These are phyloP conservation scores for Cercophora scortea DNA, from an alignment of 495 filamentous ascomycete genomes.

Conservation along the genomic window DNA sequence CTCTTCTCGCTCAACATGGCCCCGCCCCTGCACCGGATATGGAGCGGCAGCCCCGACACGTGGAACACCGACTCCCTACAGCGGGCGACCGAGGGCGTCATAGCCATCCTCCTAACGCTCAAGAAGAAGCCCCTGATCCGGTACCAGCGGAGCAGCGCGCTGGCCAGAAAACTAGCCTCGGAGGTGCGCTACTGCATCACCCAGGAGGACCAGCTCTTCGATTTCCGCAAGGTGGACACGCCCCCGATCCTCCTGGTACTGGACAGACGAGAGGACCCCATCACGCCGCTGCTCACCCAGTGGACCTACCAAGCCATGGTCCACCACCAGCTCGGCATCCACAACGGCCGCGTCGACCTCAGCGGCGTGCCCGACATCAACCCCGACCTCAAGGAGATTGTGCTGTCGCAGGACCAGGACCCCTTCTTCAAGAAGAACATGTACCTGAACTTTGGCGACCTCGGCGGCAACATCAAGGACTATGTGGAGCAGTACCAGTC, in stretches of 20 bases:
- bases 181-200: slow-evolving; percentile 88
- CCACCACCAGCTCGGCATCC: slow-evolving; percentile 87
- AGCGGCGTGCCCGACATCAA: slow-evolving; percentile 80
- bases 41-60: slow-evolving; percentile 71
- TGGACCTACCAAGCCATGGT: slow-evolving; percentile 99
- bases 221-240: slow-evolving; percentile 92
- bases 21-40: slow-evolving; percentile 66
- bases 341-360: slow-evolving; percentile 85
- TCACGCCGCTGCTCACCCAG: slow-evolving; percentile 91
- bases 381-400: slow-evolving; percentile 89
- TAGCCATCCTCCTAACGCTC: slow-evolving; percentile 71
- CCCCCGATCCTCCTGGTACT: slow-evolving; percentile 86
- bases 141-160: slow-evolving; percentile 83
- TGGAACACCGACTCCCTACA: slow-evolving; percentile 88
- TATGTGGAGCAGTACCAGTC: slow-evolving; percentile 97
- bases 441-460: slow-evolving; percentile 96
- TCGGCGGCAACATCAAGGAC: slow-evolving; percentile 96
- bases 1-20: slow-evolving; percentile 75
- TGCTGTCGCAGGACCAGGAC: slow-evolving; percentile 93
- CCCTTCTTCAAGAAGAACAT: slow-evolving; percentile 99
- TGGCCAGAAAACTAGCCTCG: slow-evolving; percentile 86
- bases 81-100: slow-evolving; percentile 75
- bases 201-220: slow-evolving; percentile 95
- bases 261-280: slow-evolving; percentile 88
- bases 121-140: slow-evolving; percentile 96